Conservation (phyloP, 805 yeast genomes). For the Candida tallmaniae region DNA sequence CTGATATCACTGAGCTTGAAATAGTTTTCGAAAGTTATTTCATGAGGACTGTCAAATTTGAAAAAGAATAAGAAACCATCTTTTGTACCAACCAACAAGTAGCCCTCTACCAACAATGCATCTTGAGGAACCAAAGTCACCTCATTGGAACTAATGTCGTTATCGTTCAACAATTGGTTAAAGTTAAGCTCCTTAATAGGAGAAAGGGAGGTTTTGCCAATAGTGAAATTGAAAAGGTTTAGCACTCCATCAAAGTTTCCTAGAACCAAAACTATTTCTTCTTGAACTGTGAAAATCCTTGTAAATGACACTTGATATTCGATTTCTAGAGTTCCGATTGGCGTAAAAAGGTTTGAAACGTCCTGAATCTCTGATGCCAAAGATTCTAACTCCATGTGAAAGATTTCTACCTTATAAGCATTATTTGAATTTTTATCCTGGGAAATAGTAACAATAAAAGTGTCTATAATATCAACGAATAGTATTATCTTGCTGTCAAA, state of each 20-base stretch:
- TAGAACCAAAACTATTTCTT: slow-evolving; percentile 4
- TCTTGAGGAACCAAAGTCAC: slow-evolving; percentile 19
- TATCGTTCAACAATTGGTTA: background rate
- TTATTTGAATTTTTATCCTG: background rate
- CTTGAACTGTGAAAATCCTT: slow-evolving; percentile 5
- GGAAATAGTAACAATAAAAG: slow-evolving; percentile 1
- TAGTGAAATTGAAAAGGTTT: background rate
- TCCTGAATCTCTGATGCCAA: background rate
- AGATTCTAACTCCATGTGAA: background rate
- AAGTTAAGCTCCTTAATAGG: background rate
- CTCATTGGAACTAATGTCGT: background rate
- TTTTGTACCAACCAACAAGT: slow-evolving; percentile 26
- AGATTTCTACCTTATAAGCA: background rate
- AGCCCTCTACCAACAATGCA: slow-evolving; percentile 5
- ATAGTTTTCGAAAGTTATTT: slow-evolving; percentile 12
- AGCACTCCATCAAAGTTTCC: slow-evolving; percentile 19
- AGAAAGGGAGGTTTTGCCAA: background rate
- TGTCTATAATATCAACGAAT: slow-evolving; percentile 2
- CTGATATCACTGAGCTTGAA: slow-evolving; percentile 25
- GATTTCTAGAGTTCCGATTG: background rate
- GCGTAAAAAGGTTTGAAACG: too few relatives aligned
- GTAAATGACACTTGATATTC: slow-evolving; percentile 8
- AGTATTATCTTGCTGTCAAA: slow-evolving; percentile 1
- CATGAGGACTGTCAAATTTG: slow-evolving; percentile 1
- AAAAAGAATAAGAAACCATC: slow-evolving; percentile 26